phyloP scores from a whole-genome alignment of 257 asterid genomes.

The Primulina huaijiensis region DNA sequence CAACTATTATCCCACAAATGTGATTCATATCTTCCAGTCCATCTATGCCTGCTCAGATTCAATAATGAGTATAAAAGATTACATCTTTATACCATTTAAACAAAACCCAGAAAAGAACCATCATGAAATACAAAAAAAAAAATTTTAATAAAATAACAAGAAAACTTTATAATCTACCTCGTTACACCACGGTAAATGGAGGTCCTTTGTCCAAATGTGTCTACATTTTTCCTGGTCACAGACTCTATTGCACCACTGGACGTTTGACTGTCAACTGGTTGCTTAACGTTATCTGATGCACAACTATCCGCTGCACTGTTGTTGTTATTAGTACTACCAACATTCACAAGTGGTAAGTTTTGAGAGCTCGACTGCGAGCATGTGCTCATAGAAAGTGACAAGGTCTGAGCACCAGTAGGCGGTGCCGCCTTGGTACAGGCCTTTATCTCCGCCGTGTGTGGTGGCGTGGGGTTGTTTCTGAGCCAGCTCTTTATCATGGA shows the following conservation, averaged over 20 bases:
- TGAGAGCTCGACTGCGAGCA: conserved; percentile 37
- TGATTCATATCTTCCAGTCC: conserved; percentile 93
- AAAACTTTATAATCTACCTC: conserved; percentile 27
- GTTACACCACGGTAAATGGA: conserved; percentile 95
- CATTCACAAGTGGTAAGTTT: conserved; percentile 25
- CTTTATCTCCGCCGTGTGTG: conserved; percentile 21
- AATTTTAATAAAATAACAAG: neutral
- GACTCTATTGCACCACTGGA: conserved; percentile 43
- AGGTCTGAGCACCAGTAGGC: conserved; percentile 32
- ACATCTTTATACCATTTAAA: neutral
- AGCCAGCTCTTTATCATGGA: conserved; percentile 89
- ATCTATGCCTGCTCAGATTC: conserved; percentile 57
- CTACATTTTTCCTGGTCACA: conserved; percentile 61
- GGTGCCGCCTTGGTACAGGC: conserved; percentile 11
- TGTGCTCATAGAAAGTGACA: conserved; percentile 77
- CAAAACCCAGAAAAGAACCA: neutral
- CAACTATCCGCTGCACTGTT: conserved; percentile 25
- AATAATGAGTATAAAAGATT: neutral
- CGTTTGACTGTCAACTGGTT: conserved; percentile 35
- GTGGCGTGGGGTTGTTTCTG: conserved; percentile 45
- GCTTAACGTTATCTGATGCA: conserved; percentile 32
- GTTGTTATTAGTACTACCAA: neutral
- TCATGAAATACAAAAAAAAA: neutral
- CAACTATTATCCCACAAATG: conserved; percentile 96
- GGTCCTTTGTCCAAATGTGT: conserved; percentile 85